Base-by-base conservation (phyloP, 2,329 filamentous ascomycete species). In the Beauveria brongniartii region DNA sequence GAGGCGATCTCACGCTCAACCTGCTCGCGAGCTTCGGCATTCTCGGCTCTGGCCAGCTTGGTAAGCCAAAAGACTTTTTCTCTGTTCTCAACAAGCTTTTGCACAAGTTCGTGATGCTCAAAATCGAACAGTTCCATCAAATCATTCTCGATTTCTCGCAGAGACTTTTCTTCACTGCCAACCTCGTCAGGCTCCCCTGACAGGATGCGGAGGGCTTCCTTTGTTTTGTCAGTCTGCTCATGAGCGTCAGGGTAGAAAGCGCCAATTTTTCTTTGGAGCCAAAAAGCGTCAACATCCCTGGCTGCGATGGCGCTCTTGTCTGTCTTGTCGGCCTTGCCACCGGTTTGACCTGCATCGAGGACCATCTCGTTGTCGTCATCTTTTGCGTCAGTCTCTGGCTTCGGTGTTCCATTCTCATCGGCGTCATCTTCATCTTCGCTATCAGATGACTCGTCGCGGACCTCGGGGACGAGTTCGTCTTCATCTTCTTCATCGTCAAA, bases 81-180 rank as follows among this genome's bases (percentile, higher is more conserved):
- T 61, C 91, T 85, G 74, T 99, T 99, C 67, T 88, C 85, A 61
- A 97, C 92, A 18, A 99, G 82, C 73, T 91, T 93, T 65, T 91
- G 88, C 28, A 97, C 94, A 59, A 97, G 82, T 65, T 97, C 92
- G 63, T 95, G 91, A 69, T 97, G 90, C 69, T 97, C 93, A 69
- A 96, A 99, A 69, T 99, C 94, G 68, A 99, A 97, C 0, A 99
- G 82, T 69, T 97, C 94, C 90, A 97, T 97, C 62, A 99, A 80
- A 64, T 99, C 94, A 73, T 99, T 99, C 70, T 99, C 94, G 61
- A 97, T 92, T 69, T 99, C 93, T 68, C 93, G 87, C 34, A 97
- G 79, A 16, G 90, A 83, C 73, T 90, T 92, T 69, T 95, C 91
- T 63, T 93, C 88, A 18, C 89, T 92, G 60, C 89, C 88, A 55